phyloP scores from a whole-genome alignment of 192 early-diverging fungal genomes.

The Podila horticola region DNA sequence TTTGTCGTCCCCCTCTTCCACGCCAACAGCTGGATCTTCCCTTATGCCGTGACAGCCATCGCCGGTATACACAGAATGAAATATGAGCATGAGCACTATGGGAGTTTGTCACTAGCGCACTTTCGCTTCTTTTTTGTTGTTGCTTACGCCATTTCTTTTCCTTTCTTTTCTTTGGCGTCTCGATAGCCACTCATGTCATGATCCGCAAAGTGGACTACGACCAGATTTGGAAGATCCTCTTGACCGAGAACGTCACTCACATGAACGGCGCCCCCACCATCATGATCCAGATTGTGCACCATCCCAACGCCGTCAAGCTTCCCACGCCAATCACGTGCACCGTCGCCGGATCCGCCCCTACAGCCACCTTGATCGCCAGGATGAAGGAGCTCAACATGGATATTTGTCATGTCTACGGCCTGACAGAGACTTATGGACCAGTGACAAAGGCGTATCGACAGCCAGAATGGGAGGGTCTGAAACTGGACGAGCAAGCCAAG shows the following conservation, averaged over 20 bases:
- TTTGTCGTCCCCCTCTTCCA: slow-evolving; percentile 70
- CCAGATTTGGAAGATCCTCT: slow-evolving; percentile 61
- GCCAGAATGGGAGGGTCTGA: slow-evolving; percentile 32
- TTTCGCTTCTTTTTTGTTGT: slow-evolving; percentile 5
- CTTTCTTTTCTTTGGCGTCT: slow-evolving; percentile 40
- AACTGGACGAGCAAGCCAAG: slow-evolving; percentile 39
- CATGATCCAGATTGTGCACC: slow-evolving; percentile 62
- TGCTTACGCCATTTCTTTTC: slow-evolving; percentile 1
- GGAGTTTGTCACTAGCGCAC: slow-evolving; percentile 21
- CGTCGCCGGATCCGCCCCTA: slow-evolving; percentile 62
- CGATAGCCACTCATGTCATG: slow-evolving; percentile 55
- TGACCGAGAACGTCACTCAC: slow-evolving; percentile 61
- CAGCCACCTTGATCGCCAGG: slow-evolving; percentile 57
- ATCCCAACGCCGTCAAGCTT: slow-evolving; percentile 52
- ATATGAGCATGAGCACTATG: background rate
- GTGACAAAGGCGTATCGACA: slow-evolving; percentile 53
- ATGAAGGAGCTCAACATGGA: slow-evolving; percentile 63
- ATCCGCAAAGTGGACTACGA: slow-evolving; percentile 67
- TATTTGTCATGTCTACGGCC: slow-evolving; percentile 69
- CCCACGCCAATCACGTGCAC: slow-evolving; percentile 46
- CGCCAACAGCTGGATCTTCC: slow-evolving; percentile 56
- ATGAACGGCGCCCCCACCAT: slow-evolving; percentile 70
- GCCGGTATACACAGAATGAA: slow-evolving; percentile 19
- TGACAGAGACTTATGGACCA: slow-evolving; percentile 71
- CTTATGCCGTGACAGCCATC: slow-evolving; percentile 43